Base-by-base conservation (phyloP, 805 yeast species). In the Tetrapisispora namnaoensis region DNA sequence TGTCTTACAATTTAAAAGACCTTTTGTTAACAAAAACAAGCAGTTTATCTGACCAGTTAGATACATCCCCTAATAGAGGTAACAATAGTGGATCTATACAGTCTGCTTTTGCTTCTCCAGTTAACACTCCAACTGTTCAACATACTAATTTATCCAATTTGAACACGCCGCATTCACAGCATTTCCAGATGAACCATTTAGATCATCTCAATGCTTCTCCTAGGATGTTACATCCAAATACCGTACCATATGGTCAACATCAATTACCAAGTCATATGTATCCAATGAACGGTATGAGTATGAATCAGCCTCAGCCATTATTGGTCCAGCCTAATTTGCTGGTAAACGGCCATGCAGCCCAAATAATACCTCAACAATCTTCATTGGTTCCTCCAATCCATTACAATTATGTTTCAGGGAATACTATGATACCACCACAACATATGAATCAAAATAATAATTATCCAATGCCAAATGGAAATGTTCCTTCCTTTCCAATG, bases 1-100 rank as follows among this genome's bases (percentile, higher is more conserved):
- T 55, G 37, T 42, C 59, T 7, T 40, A 53, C 35, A 43, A 51
- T 47, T 42, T 57, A 20, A 55, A 54, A 38, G 50, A 51, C 20
- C 37, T 57, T 17, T 47, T 54, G 27, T 39, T 52, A 20, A 28
- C 42, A 22, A 38, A 34, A 32, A 6, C 37, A 16, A 32, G 18
- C 14, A 16, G 24, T 8, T 24, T 24, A 44, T 18, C 35, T 24
- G 18, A 16, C 16, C 2, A 30, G 3, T 10, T 4, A 9, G 34
- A 44, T 4, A 16, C 14, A n/a, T 44, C 42, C 1, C 35, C 36
- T 3, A 37, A 45, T 37, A 45, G 8, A 38, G 10, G n/a, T 37
- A 21, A n/a, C 22, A 32, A 21, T n/a, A 14, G 16, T 30, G n/a
- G n/a, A 9, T 38, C 41, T 2, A 36, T 20, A 10, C n/a, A 21